Evolutionary conservation across 116 monocot species (phyloP).

Genomic region (Posidonia oceanica): DNA sequence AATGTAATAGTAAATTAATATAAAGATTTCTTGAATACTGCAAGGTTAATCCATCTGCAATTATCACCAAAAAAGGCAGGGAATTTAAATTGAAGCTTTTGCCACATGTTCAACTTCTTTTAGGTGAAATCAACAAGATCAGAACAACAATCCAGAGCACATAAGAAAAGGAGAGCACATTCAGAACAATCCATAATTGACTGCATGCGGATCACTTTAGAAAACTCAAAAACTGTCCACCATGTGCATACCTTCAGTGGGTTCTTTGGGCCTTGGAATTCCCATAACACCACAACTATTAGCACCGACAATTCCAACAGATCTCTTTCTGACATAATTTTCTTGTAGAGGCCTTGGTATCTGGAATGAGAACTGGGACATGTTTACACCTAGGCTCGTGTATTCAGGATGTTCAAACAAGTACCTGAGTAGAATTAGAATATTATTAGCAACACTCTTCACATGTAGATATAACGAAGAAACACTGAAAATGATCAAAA

Average conservation of each 20-base stretch:
- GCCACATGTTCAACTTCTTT: too few species aligned
- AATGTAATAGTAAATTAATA: too few species aligned
- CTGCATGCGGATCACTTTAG: neutral
- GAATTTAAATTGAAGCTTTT: too few species aligned
- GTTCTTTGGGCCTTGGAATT: neutral
- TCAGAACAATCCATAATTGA: neutral
- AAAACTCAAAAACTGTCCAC: neutral
- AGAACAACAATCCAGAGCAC: neutral
- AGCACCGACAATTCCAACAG: neutral
- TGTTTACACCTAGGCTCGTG: slow-evolving; percentile 24
- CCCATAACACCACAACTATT: neutral
- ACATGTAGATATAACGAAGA: too few species aligned
- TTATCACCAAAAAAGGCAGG: too few species aligned
- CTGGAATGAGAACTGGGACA: slow-evolving; percentile 72
- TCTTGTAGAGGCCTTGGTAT: slow-evolving; percentile 74
- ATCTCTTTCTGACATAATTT: slow-evolving; percentile 60
- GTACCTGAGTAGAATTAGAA: slow-evolving; percentile 27
- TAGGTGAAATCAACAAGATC: too few species aligned
- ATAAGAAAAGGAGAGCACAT: neutral
- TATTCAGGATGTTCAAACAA: slow-evolving; percentile 54
- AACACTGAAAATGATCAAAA: too few species aligned
- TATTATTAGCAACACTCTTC: neutral
- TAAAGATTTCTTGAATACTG: too few species aligned
- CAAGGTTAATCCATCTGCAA: too few species aligned
- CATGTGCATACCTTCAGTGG: neutral